Evolutionary conservation across 2,329 filamentous ascomycete species (phyloP).

Genomic region (Trichoderma semiorbis): DNA sequence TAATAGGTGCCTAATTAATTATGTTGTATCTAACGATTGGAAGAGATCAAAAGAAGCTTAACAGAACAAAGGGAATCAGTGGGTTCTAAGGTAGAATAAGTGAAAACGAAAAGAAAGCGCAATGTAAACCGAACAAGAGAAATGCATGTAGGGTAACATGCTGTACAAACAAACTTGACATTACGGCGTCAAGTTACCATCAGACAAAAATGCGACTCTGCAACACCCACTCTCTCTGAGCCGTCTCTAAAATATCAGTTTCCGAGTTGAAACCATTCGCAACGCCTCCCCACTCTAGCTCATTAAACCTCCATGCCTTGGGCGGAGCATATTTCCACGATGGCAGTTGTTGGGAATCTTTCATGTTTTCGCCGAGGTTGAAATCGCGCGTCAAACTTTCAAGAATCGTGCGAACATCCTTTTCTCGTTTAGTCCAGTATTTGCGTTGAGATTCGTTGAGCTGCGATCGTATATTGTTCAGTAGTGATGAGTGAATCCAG

Average conservation of each 20-base stretch:
- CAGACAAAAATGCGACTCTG: not conserved
- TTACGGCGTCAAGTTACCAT: not conserved
- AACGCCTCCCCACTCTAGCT: not conserved
- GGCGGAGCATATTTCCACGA: not conserved
- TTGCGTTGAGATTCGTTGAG: not conserved
- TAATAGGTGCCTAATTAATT: not conserved
- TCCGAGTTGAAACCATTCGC: not conserved
- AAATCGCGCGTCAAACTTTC: not conserved
- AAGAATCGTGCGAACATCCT: not conserved
- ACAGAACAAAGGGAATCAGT: not conserved
- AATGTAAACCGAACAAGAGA: not conserved
- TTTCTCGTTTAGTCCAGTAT: not conserved
- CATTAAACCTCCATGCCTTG: not conserved
- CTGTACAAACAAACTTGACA: not conserved
- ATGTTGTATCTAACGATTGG: not conserved
- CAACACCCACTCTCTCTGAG: not conserved
- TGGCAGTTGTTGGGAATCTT: not conserved
- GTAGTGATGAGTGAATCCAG: not conserved
- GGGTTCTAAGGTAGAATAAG: not conserved
- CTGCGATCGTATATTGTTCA: not conserved
- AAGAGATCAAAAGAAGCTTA: not conserved
- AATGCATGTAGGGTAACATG: not conserved
- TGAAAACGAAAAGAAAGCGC: not conserved
- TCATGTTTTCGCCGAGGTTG: not conserved
- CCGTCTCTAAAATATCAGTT: not conserved